Evolutionary conservation across 805 yeast species (phyloP), one percentile per base, ranked within the genome.

Genomic region (Kazachstania viticola): DNA sequence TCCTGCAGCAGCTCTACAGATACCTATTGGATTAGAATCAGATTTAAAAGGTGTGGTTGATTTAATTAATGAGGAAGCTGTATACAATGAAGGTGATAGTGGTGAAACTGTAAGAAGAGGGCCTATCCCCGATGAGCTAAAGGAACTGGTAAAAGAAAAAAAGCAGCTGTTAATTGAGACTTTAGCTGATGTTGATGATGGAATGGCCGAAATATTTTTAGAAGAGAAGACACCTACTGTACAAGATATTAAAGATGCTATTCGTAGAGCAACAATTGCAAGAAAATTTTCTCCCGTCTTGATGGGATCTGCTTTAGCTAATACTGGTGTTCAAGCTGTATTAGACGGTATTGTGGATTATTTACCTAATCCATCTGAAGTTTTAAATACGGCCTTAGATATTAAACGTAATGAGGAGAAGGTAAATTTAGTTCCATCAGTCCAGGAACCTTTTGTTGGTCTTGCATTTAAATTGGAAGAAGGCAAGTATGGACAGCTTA

Each of bases 391-490:
- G 24, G 98, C 94, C 29, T 69, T 91, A 37, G 95, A 91, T 53
- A 60, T 79, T 35, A 57, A 71, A 28, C 60, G 71, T 23, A 65
- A 65, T 18, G 94, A 79, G 57, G 64, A 66, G 17, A 77, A 84
- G 29, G 75, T 91, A 27, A 73, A 74, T 42, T 64, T 91, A 46
- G 62, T 74, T 25, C 93, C 97, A 27, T 68, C 87, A 15, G 62
- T 75, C 14, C 51, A 65, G 34, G 72, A 75, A 45, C 94, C 96
- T 24, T 83, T 91, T 49, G 94, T 91, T 35, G 96, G 95, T 29
- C 70, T 91, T 38, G 99, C 99, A n/a, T 91, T 91, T 74, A 91
- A 91, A 65, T 75, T 91, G 44, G 99, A 91, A 65, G 99, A 91
- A 64, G 97, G 98, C 45, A 79, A 83, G 51, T 91, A 83, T 56